Evolutionary conservation across 495 filamentous ascomycete species (phyloP).

Genomic region (Filosporella fistucella): DNA sequence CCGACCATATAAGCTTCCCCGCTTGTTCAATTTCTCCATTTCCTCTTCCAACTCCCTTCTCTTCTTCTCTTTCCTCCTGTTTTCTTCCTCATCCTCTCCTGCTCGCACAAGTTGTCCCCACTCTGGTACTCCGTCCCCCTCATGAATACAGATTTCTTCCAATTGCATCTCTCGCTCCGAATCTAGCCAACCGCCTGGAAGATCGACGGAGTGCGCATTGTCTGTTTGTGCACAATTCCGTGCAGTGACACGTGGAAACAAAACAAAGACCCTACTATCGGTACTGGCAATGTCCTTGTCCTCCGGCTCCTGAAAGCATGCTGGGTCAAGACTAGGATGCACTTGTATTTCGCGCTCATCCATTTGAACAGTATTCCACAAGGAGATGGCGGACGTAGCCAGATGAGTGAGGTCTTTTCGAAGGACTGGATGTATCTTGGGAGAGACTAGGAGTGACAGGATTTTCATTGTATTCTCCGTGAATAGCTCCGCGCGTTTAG

Average conservation of each 20-base stretch:
- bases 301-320: conserved; percentile 1
- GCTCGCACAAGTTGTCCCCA: conserved; percentile 7
- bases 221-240: conserved; percentile 1
- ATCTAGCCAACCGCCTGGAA: conserved; percentile 8
- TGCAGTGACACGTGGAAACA: conserved; percentile 11
- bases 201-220: conserved; percentile 3
- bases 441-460: conserved; percentile 7
- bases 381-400: conserved; percentile 8
- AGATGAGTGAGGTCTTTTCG: conserved; percentile 10
- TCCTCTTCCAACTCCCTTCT: conserved; percentile 7
- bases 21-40: conserved; percentile 8
- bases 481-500: conserved; percentile 7
- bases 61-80: conserved; percentile 5
- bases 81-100: conserved; percentile 3
- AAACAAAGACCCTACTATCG: conserved; percentile 4
- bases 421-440: conserved; percentile 6
- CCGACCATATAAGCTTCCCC: conserved; percentile 1
- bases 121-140: conserved; percentile 6
- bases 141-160: conserved; percentile 2
- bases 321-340: conserved; percentile 3
- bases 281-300: conserved; percentile 2
- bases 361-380: conserved; percentile 6
- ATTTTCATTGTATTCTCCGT: conserved; percentile 3
- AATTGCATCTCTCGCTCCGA: conserved; percentile 7
- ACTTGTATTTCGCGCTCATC: conserved; percentile 5